phyloP scores from a whole-genome alignment of 345 rosid species.

The Theobroma cacao region DNA sequence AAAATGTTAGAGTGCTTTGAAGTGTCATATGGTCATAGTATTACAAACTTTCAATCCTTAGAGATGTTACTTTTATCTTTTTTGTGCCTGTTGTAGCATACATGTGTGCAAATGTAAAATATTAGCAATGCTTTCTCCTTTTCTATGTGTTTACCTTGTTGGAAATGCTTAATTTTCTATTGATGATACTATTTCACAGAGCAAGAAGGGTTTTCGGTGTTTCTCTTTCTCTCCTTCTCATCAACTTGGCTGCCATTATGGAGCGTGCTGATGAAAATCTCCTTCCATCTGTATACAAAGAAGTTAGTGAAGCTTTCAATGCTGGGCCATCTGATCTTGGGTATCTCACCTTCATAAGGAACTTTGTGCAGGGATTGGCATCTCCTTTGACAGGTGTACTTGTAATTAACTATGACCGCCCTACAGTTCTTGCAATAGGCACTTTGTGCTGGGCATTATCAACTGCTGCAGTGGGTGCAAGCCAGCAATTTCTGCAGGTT shows the following conservation, averaged over 20 bases:
- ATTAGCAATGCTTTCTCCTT: background rate
- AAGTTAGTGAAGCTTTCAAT: constrained; percentile 94
- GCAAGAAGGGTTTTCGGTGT: constrained; percentile 72
- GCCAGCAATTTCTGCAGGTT: constrained; percentile 68
- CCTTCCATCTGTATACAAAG: constrained; percentile 91
- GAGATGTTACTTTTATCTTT: background rate
- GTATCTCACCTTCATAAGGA: constrained; percentile 90
- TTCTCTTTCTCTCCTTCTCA: constrained; percentile 78
- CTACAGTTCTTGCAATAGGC: constrained; percentile 86
- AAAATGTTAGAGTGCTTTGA: background rate
- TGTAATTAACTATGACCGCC: constrained; percentile 78
- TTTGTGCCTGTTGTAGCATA: background rate
- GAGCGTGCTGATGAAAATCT: constrained; percentile 96
- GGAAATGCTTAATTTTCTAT: constrained; percentile 8
- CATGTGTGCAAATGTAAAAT: background rate
- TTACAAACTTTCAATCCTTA: background rate
- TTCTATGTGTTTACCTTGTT: background rate
- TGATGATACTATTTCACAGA: constrained; percentile 47
- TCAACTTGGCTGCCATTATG: constrained; percentile 94
- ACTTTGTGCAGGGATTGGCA: constrained; percentile 85
- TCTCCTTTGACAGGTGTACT: constrained; percentile 92
- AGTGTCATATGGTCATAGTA: background rate
- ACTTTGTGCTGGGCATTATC: constrained; percentile 94
- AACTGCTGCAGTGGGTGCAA: constrained; percentile 90
- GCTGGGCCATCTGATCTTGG: constrained; percentile 96